Evolutionary conservation across 2,329 filamentous ascomycete genomes (phyloP).

Genomic region (Nectriaceae sp.): DNA sequence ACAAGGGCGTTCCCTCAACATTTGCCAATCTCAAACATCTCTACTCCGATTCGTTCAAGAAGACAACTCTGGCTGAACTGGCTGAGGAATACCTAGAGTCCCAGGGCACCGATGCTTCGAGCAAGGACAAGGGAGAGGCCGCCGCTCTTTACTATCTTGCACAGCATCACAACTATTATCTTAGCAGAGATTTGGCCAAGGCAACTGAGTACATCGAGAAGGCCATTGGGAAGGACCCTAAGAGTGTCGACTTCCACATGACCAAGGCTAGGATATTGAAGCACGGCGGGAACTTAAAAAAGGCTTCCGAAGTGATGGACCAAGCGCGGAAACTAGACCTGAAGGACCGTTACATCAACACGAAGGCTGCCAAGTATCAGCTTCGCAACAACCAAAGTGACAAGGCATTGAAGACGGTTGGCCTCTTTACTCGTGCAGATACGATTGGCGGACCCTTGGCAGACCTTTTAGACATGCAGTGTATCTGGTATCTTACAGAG

Average conservation of each 20-base stretch:
- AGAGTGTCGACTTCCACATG: slow-evolving; percentile 90
- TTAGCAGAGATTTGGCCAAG: slow-evolving; percentile 81
- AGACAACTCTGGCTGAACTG: slow-evolving; percentile 71
- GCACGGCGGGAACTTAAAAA: slow-evolving; percentile 76
- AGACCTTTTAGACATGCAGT: slow-evolving; percentile 97
- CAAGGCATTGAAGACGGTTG: slow-evolving; percentile 82
- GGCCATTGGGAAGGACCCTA: slow-evolving; percentile 76
- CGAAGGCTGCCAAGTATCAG: slow-evolving; percentile 96
- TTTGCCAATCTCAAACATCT: slow-evolving; percentile 97
- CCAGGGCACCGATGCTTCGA: slow-evolving; percentile 49
- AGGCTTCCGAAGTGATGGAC: slow-evolving; percentile 87
- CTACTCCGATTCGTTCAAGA: slow-evolving; percentile 78
- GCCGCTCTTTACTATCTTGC: slow-evolving; percentile 91
- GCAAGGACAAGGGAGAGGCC: slow-evolving; percentile 64
- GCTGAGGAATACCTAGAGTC: slow-evolving; percentile 77
- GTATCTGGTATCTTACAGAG: slow-evolving; percentile 94
- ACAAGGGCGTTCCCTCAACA: slow-evolving; percentile 91
- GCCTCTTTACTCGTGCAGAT: slow-evolving; percentile 91
- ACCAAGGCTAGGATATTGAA: slow-evolving; percentile 95
- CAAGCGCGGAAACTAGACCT: slow-evolving; percentile 81
- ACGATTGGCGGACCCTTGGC: slow-evolving; percentile 83
- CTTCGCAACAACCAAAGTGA: slow-evolving; percentile 90
- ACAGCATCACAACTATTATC: slow-evolving; percentile 93
- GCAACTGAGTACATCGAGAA: slow-evolving; percentile 82
- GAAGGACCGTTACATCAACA: slow-evolving; percentile 96